Conservation (phyloP, 306 rosid species). For the Argentina anserina region DNA sequence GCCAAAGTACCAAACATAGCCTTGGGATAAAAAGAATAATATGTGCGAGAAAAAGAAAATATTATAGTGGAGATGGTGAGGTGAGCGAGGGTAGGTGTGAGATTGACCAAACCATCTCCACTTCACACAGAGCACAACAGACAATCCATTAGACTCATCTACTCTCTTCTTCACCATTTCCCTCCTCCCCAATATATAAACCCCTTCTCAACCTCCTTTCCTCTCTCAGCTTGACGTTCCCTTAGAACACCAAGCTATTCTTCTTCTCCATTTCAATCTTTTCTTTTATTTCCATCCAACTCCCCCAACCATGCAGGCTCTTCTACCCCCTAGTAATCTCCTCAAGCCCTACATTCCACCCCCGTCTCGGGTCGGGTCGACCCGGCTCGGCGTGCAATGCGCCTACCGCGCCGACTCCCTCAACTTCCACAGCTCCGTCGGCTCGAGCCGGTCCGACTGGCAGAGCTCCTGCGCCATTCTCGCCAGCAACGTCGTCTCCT, state of each 20-base stretch:
- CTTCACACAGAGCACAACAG: conserved; percentile 22
- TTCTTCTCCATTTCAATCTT: background rate
- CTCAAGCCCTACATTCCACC: conserved; percentile 13
- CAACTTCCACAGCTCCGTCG: conserved; percentile 39
- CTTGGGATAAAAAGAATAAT: background rate
- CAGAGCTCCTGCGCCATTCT: conserved; percentile 90
- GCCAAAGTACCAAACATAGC: background rate
- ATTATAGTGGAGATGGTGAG: background rate
- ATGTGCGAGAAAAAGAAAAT: background rate
- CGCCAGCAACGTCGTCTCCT: conserved; percentile 63
- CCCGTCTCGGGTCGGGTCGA: conserved; percentile 13
- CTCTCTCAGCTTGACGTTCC: conserved; percentile 81
- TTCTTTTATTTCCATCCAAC: background rate
- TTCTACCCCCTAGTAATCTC: conserved; percentile 43
- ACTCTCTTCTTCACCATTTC: background rate
- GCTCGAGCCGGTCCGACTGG: conserved; percentile 68
- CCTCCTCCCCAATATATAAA: conserved; percentile 32
- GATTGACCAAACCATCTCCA: conserved; percentile 59
- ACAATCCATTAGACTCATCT: conserved; percentile 21
- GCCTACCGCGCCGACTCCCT: conserved; percentile 44
- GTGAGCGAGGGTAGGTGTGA: conserved; percentile 64
- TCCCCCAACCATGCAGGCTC: conserved; percentile 46
- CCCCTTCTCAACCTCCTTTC: conserved; percentile 17
- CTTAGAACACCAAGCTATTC: conserved; percentile 62
- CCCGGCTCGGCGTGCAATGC: conserved; percentile 40